Evolutionary conservation across 2,329 filamentous ascomycete genomes (phyloP).

Genomic region (Apiospora arundinis): DNA sequence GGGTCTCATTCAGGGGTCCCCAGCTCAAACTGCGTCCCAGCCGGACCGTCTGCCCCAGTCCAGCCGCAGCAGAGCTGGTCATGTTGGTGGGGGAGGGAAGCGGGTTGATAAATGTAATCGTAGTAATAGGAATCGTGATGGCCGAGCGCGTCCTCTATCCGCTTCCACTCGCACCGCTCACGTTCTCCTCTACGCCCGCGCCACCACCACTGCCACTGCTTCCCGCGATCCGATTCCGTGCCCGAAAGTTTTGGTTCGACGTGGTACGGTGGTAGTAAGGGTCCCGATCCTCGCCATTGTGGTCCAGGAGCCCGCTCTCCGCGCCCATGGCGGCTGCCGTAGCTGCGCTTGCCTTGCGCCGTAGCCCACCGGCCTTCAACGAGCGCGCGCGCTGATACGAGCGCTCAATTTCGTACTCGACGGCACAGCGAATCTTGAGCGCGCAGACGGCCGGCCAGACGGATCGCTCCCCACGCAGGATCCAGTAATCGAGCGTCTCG

Average conservation of each 20-base stretch:
- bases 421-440: conserved; percentile 78
- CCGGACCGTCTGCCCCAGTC: background rate
- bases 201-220: background rate
- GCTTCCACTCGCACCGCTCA: conserved; percentile 10
- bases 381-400: conserved; percentile 82
- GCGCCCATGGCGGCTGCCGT: conserved; percentile 16
- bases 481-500: conserved; percentile 83
- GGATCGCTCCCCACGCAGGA: conserved; percentile 80
- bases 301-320: conserved; percentile 1
- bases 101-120: background rate
- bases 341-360: conserved; percentile 48
- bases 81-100: background rate
- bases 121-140: background rate
- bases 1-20: background rate
- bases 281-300: conserved; percentile 12
- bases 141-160: background rate
- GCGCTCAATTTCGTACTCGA: conserved; percentile 87
- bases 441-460: conserved; percentile 91
- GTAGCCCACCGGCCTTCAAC: conserved; percentile 58
- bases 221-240: background rate
- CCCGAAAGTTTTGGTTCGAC: background rate
- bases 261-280: conserved; percentile 7
- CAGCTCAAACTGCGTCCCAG: background rate
- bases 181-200: background rate
- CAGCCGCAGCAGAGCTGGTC: background rate